Evolutionary conservation across 139 green algal genomes (phyloP).

Genomic region (Pseudopediastrum boryanum): DNA sequence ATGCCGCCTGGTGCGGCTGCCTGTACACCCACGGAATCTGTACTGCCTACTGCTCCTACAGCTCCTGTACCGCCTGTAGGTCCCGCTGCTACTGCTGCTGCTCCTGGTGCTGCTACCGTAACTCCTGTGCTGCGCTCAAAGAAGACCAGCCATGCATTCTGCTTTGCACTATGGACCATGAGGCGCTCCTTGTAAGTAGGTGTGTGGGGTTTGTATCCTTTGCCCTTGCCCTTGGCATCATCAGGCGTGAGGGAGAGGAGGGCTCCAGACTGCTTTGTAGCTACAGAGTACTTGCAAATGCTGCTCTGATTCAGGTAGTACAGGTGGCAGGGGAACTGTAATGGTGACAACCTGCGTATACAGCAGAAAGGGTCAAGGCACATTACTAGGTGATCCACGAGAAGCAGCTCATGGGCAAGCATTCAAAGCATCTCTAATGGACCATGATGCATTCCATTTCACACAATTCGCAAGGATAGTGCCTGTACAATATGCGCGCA

Average conservation of each 20-base stretch:
- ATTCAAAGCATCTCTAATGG: too few species aligned
- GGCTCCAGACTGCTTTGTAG: slow-evolving; percentile 12
- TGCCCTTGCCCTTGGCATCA: not conserved
- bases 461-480: too few species aligned
- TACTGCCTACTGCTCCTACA: too few species aligned
- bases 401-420: too few species aligned
- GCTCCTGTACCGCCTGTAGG: too few species aligned
- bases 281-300: slow-evolving; percentile 48
- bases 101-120: not conserved
- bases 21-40: too few species aligned
- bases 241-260: slow-evolving; percentile 23
- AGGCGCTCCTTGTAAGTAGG: slow-evolving; percentile 8
- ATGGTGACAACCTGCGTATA: not conserved
- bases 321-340: slow-evolving; percentile 50
- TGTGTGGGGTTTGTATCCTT: too few species aligned
- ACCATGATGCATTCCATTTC: too few species aligned
- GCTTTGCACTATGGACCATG: slow-evolving; percentile 34
- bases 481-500: too few species aligned
- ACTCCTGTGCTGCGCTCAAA: slow-evolving; percentile 32
- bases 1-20: too few species aligned
- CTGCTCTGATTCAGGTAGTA: slow-evolving; percentile 43
- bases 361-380: not conserved
- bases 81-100: not conserved
- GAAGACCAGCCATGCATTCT: slow-evolving; percentile 49
- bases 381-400: too few species aligned